Evolutionary conservation across 805 yeast species (phyloP).

Genomic region (Cyberlindnera nakhonratchasimensis): DNA sequence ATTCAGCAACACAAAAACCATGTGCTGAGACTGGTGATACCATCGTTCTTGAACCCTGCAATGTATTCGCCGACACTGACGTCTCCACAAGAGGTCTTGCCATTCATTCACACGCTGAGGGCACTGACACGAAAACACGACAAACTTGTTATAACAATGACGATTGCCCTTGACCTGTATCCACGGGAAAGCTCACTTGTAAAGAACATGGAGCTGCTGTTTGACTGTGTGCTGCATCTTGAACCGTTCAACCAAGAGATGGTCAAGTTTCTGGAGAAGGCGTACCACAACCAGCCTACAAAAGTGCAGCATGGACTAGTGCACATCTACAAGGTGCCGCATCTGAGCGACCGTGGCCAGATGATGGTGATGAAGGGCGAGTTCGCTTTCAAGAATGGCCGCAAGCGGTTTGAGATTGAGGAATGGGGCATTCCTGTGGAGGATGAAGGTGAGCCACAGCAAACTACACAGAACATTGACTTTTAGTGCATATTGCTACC

Average conservation of each 20-base stretch:
- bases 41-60: constrained; percentile 78
- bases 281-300: constrained; percentile 67
- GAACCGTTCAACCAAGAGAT: constrained; percentile 81
- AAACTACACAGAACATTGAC: constrained; percentile 25
- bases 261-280: constrained; percentile 60
- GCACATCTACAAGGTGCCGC: constrained; percentile 69
- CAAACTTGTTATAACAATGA: constrained; percentile 47
- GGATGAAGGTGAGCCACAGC: constrained; percentile 41
- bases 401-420: constrained; percentile 79
- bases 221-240: constrained; percentile 68
- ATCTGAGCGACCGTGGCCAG: constrained; percentile 69
- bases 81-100: constrained; percentile 46
- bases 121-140: constrained; percentile 46
- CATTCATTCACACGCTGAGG: constrained; percentile 59
- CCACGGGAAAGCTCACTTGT: constrained; percentile 49
- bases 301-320: constrained; percentile 84
- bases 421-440: constrained; percentile 98
- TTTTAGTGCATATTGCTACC: constrained; percentile 8
- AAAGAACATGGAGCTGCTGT: constrained; percentile 52
- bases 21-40: constrained; percentile 64
- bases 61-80: constrained; percentile 53
- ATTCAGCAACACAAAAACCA: constrained; percentile 42
- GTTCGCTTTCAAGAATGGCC: constrained; percentile 81
- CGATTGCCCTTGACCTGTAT: constrained; percentile 64
- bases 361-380: constrained; percentile 76